Evolutionary conservation across 2,329 filamentous ascomycete species (phyloP), one percentile per base, ranked within the genome.

Genomic region (Fusarium protoensiforme): DNA sequence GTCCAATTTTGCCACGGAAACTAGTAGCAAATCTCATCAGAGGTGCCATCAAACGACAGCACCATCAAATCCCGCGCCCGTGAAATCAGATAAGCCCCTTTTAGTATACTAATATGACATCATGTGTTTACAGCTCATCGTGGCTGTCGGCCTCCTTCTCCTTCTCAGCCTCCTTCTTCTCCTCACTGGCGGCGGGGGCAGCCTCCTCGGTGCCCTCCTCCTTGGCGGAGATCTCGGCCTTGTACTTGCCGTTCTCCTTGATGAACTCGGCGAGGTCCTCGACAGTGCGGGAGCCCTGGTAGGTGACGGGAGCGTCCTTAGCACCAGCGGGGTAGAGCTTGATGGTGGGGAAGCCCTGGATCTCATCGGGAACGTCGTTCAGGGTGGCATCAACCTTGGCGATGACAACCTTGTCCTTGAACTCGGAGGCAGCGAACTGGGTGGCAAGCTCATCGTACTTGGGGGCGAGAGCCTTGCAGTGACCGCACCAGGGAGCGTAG

Each of bases 401-500:
- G 81, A 99, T 94, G 79, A 96, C 88, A 68, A 99, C 93, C 86
- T 94, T 92, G 86, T 92, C 88, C 84, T 93, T 93, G 85, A 92
- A 93, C 78, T 93, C 92, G 87, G 92, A 87, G 91, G 91, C 84
- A 90, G 91, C 88, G 86, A 94, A 98, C 68, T 91, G 88, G 68
- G 88, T 84, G 65, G 90, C 96, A 68, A 99, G 93, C 84, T 98
- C 94, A 74, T 99, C 96, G 85, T 98, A 99, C 84, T 98, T 92
- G 80, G 96, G 96, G 65, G 96, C 96, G 72, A 99, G 92, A 84
- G 91, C 95, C 91, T 98, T 98, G 94, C 96, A 99, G 91, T 99
- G 96, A 78, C 96, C 96, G 84, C 96, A 99, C 96, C 96, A 99
- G 74, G 96, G 96, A 68, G 96, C 96, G 87, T 99, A 99, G 88